Evolutionary conservation across 2,329 filamentous ascomycete species (phyloP).

Genomic region (Aureobasidium leucospermi): DNA sequence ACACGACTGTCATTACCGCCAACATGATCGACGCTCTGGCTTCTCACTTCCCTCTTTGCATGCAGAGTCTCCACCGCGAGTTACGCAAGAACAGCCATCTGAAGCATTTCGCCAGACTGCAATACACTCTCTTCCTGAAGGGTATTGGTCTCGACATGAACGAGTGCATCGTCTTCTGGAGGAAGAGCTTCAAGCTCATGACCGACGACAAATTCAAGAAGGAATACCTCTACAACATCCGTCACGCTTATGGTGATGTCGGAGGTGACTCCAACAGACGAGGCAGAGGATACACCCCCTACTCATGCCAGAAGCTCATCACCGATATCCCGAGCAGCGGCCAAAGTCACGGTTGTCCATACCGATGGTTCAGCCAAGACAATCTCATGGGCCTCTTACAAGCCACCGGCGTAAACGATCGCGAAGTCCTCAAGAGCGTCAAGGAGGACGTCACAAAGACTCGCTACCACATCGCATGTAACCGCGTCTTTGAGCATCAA

Average conservation of each 20-base stretch:
- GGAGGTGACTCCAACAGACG: slow-evolving; percentile 85
- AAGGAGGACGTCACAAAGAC: slow-evolving; percentile 83
- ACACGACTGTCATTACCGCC: slow-evolving; percentile 68
- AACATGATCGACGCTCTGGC: slow-evolving; percentile 72
- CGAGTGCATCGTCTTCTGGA: slow-evolving; percentile 89
- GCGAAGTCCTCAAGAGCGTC: slow-evolving; percentile 69
- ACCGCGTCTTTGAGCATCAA: slow-evolving; percentile 82
- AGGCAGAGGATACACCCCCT: slow-evolving; percentile 80
- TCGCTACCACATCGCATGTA: slow-evolving; percentile 92
- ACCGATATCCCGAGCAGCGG: slow-evolving; percentile 80
- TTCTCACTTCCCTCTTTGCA: slow-evolving; percentile 83
- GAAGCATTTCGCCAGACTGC: slow-evolving; percentile 86
- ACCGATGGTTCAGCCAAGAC: slow-evolving; percentile 82
- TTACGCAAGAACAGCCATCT: slow-evolving; percentile 83
- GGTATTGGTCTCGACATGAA: slow-evolving; percentile 89
- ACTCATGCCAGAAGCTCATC: slow-evolving; percentile 90
- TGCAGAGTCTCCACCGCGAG: slow-evolving; percentile 82
- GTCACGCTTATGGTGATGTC: slow-evolving; percentile 91
- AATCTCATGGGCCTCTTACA: slow-evolving; percentile 75
- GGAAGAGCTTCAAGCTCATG: slow-evolving; percentile 72
- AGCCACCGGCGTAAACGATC: slow-evolving; percentile 69
- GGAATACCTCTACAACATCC: slow-evolving; percentile 93
- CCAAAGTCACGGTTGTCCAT: slow-evolving; percentile 93
- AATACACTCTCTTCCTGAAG: slow-evolving; percentile 95
- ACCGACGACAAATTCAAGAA: slow-evolving; percentile 87